Conservation (phyloP, 1,139 yeast species). For the Protomyces inundatus region DNA sequence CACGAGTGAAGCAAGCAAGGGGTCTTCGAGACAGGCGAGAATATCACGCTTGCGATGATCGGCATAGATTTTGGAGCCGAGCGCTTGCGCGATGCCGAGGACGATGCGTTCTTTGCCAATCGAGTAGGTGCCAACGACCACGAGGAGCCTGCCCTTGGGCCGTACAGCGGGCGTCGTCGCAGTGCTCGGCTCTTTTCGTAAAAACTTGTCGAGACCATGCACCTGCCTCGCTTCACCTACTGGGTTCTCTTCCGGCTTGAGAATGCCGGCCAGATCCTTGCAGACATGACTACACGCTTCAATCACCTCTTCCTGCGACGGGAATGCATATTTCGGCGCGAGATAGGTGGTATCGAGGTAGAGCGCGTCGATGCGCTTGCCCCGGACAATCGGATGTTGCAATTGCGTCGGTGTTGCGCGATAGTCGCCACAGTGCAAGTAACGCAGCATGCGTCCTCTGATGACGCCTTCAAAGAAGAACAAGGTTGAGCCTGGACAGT, state of each 20-base stretch:
- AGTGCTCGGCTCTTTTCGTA: slow-evolving; percentile 40
- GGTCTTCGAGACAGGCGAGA: slow-evolving; percentile 43
- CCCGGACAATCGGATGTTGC: slow-evolving; percentile 30
- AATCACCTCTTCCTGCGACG: slow-evolving; percentile 67
- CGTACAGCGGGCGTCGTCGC: slow-evolving; percentile 36
- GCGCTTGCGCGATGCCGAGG: slow-evolving; percentile 51
- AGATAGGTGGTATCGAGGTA: slow-evolving; percentile 87
- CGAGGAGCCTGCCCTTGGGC: slow-evolving; percentile 44
- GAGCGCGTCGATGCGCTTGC: slow-evolving; percentile 49
- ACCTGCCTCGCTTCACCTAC: slow-evolving; percentile 17
- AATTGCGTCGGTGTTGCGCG: slow-evolving; percentile 50
- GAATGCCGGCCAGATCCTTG: slow-evolving; percentile 29
- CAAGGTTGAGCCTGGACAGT: slow-evolving; percentile 91
- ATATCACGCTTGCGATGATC: slow-evolving; percentile 49
- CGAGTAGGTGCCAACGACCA: slow-evolving; percentile 82
- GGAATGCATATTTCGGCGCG: slow-evolving; percentile 68
- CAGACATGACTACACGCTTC: slow-evolving; percentile 54
- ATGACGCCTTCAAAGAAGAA: slow-evolving; percentile 59
- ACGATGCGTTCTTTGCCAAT: slow-evolving; percentile 90
- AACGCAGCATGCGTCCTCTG: slow-evolving; percentile 36
- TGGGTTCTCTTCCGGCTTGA: slow-evolving; percentile 36
- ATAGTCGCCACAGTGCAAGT: slow-evolving; percentile 87
- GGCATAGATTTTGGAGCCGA: slow-evolving; percentile 53
- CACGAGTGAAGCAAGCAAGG: slow-evolving; percentile 40
- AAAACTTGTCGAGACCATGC: slow-evolving; percentile 5